Percentiles rank a stretch among this genome's conserved stretches.
Conservation (phyloP, 2,329 filamentous ascomycete species). For the Ilyonectria destructans region DNA sequence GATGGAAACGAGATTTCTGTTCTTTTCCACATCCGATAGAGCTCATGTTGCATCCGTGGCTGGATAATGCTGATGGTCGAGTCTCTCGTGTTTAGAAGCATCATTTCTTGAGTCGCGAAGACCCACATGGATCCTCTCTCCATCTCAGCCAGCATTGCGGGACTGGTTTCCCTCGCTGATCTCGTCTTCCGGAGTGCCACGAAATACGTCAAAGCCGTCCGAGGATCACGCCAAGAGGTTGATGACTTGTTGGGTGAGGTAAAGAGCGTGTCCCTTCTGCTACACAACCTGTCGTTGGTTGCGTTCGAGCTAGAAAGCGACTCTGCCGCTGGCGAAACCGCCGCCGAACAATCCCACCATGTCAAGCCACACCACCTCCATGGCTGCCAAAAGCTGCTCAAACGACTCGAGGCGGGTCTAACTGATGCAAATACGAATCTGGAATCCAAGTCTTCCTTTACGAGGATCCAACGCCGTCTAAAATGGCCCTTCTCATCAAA, state of each 20-base stretch:
- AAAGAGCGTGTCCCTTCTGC: slow-evolving; percentile 5
- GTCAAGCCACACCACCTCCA: slow-evolving; percentile 14
- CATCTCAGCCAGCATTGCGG: slow-evolving; percentile 32
- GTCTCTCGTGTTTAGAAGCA: neutral
- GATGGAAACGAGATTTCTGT: neutral
- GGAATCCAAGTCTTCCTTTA: neutral
- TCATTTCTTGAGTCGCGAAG: neutral
- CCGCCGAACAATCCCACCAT: neutral
- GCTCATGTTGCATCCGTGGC: neutral
- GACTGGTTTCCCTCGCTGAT: slow-evolving; percentile 32
- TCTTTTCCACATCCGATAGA: neutral
- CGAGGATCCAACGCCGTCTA: neutral
- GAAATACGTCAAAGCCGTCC: slow-evolving; percentile 23
- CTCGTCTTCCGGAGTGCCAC: slow-evolving; percentile 20
- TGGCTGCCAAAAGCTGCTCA: slow-evolving; percentile 18
- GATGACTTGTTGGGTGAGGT: slow-evolving; percentile 15
- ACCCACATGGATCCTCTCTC: slow-evolving; percentile 28
- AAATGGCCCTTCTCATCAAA: slow-evolving; percentile 27
- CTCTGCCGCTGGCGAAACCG: neutral
- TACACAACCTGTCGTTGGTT: slow-evolving; percentile 13
- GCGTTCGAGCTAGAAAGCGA: slow-evolving; percentile 24
- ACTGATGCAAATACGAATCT: neutral
- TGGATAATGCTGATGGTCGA: neutral
- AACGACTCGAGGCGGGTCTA: slow-evolving; percentile 5
- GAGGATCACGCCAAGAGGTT: slow-evolving; percentile 11